phyloP scores from a whole-genome alignment of 2,329 filamentous ascomycete species.

The Phoma sp. region DNA sequence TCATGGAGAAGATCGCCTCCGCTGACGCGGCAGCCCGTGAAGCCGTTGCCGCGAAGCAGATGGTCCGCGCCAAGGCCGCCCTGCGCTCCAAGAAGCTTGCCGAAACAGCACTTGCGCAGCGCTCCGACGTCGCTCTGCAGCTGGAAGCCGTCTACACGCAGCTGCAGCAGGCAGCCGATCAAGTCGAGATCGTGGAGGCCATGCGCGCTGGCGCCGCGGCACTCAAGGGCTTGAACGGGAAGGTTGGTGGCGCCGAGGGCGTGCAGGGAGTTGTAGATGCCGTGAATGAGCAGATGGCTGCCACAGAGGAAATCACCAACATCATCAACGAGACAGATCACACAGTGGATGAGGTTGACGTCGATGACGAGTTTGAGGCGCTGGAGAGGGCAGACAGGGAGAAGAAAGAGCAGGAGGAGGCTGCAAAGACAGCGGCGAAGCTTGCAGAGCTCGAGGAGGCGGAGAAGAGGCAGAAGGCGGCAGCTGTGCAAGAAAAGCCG shows the following conservation, averaged over 20 bases:
- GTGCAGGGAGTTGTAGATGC: constrained; percentile 79
- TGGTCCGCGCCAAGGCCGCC: constrained; percentile 75
- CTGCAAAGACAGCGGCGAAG: constrained; percentile 60
- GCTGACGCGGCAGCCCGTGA: constrained; percentile 66
- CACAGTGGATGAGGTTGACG: constrained; percentile 75
- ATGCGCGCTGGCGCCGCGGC: constrained; percentile 81
- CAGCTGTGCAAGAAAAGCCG: constrained; percentile 49
- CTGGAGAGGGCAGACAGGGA: constrained; percentile 77
- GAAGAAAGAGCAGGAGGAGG: constrained; percentile 71
- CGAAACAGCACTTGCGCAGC: constrained; percentile 73
- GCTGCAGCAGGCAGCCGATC: constrained; percentile 84
- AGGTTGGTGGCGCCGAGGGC: constrained; percentile 76
- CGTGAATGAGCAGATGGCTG: constrained; percentile 78
- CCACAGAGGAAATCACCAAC: constrained; percentile 75
- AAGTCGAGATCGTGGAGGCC: constrained; percentile 80
- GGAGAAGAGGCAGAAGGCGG: constrained; percentile 38
- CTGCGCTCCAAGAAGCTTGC: constrained; percentile 83
- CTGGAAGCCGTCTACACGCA: constrained; percentile 83
- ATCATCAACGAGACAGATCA: constrained; percentile 69
- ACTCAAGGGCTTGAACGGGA: constrained; percentile 73
- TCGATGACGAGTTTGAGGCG: constrained; percentile 85
- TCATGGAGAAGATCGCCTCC: constrained; percentile 61
- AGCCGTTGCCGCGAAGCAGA: constrained; percentile 76
- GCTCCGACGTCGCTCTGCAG: constrained; percentile 76
- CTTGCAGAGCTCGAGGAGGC: constrained; percentile 43